Evolutionary conservation across 1,284 basidiomycete species (phyloP).

Genomic region (Cryptococcus jaspeensis): DNA sequence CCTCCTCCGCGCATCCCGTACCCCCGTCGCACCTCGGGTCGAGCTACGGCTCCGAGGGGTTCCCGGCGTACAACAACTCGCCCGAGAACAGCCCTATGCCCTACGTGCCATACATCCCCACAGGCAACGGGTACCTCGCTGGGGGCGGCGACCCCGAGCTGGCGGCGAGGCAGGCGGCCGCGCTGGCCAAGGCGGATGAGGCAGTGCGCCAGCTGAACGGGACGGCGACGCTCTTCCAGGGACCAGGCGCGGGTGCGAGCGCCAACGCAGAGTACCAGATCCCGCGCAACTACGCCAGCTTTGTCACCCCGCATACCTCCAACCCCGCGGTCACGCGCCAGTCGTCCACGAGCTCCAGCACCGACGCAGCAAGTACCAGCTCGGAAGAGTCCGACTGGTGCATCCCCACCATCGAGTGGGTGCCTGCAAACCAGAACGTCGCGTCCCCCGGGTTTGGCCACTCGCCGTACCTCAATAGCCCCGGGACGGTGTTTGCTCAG

Average conservation of each 20-base stretch:
- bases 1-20: constrained; percentile 21
- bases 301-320: constrained; percentile 18
- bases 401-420: constrained; percentile 46
- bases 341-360: constrained; percentile 31
- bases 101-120: background rate
- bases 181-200: constrained; percentile 43
- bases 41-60: constrained; percentile 46
- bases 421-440: constrained; percentile 15
- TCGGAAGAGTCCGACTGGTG: constrained; percentile 47
- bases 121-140: constrained; percentile 5
- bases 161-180: constrained; percentile 21
- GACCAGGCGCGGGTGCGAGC: background rate
- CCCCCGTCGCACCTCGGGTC: constrained; percentile 35
- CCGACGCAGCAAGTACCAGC: constrained; percentile 38
- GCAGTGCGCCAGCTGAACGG: constrained; percentile 45
- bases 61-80: constrained; percentile 25
- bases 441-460: constrained; percentile 8
- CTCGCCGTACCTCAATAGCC: constrained; percentile 15
- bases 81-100: constrained; percentile 12
- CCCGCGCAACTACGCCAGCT: constrained; percentile 25
- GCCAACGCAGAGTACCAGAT: constrained; percentile 3
- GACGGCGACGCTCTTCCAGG: constrained; percentile 39
- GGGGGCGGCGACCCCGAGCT: constrained; percentile 17
- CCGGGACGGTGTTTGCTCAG: constrained; percentile 8
- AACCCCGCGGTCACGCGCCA: constrained; percentile 23